Base-by-base conservation (phyloP, 495 filamentous ascomycete species). In the Xylaria palmicola region DNA sequence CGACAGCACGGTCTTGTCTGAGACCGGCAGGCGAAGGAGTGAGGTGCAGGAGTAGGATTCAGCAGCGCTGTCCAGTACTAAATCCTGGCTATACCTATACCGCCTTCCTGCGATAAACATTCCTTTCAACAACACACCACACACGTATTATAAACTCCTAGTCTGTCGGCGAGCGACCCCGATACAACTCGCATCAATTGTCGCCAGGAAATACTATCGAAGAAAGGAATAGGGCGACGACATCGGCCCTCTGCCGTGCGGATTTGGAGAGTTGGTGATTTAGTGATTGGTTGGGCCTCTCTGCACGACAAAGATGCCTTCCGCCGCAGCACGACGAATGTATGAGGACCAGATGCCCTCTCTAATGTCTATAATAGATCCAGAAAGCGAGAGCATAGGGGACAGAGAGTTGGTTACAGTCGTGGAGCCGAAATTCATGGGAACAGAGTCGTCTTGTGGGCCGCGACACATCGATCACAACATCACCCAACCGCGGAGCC, bases 311-410 rank as follows among this genome's bases (percentile, higher is more conserved):
- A 83, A 75, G 40, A 85, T 85, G 81, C 81, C 80, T 71, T 82
- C 81, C 51, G 78, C 81, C 49, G 74, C 80, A 24, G 75, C 75
- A 41, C 74, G 80, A 61, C 75, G 78, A 64, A 62, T 81, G 63
- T 84, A 82, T 63, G 80, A 85, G 79, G 85, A 88, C 73, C 85
- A 87, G 64, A 84, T 89, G 72, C 86, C 87, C 52, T 87, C 87
- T 43, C 86, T 89, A 59, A 88, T 88, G 86, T 88, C 86, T 41
- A 86, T 89, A 34, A 89, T 83, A 75, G 86, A 81, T 62, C 71
- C 81, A 36, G 81, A 81, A 45, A 65, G 71, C 44, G 79, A 75
- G 12, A 64, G 62, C 40, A 70, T 79, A 62, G 80, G 79, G 54
- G 78, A 76, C 27, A 69, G 72, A 24, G 74, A 72, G 52, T 63